Conservation (phyloP, 306 rosid species). For the Sphenostylis stenocarpa region DNA sequence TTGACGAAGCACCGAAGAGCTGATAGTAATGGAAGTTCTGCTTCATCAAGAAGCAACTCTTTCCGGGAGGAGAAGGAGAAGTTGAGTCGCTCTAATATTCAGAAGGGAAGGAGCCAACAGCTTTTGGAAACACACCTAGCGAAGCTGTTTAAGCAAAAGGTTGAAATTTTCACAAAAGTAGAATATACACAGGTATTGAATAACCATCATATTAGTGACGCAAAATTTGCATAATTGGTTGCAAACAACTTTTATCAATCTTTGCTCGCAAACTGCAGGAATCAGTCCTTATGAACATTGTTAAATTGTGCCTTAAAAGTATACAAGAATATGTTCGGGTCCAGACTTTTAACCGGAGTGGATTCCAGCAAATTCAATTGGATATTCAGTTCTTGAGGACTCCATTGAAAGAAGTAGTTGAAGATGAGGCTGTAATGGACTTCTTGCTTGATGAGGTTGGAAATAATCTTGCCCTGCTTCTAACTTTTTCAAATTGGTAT, state of each 20-base stretch:
- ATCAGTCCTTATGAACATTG: constrained; percentile 68
- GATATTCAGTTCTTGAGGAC: constrained; percentile 81
- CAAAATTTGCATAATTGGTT: neutral
- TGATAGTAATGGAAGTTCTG: constrained; percentile 80
- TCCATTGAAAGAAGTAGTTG: constrained; percentile 68
- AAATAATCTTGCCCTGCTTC: neutral
- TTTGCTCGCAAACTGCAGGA: constrained; percentile 63
- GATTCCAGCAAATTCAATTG: constrained; percentile 93
- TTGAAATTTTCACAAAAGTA: constrained; percentile 92
- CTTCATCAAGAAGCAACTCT: constrained; percentile 86
- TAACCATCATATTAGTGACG: constrained; percentile 6
- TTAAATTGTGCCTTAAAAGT: constrained; percentile 81
- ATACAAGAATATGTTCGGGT: constrained; percentile 83
- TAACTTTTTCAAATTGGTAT: neutral
- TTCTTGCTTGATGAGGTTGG: constrained; percentile 92
- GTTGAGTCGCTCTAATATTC: constrained; percentile 61
- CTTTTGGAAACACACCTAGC: constrained; percentile 93
- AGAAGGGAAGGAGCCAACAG: constrained; percentile 86
- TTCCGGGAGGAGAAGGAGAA: constrained; percentile 78
- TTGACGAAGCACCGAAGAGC: constrained; percentile 61
- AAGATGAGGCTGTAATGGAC: constrained; percentile 79
- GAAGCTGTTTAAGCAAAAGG: constrained; percentile 87
- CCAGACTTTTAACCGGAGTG: constrained; percentile 86
- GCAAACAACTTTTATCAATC: constrained; percentile 21
- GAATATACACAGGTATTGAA: constrained; percentile 76